Percentiles rank a stretch among this genome's conserved stretches.
Evolutionary conservation across 495 filamentous ascomycete species (phyloP).

Genomic region (Talaromyces liani): DNA sequence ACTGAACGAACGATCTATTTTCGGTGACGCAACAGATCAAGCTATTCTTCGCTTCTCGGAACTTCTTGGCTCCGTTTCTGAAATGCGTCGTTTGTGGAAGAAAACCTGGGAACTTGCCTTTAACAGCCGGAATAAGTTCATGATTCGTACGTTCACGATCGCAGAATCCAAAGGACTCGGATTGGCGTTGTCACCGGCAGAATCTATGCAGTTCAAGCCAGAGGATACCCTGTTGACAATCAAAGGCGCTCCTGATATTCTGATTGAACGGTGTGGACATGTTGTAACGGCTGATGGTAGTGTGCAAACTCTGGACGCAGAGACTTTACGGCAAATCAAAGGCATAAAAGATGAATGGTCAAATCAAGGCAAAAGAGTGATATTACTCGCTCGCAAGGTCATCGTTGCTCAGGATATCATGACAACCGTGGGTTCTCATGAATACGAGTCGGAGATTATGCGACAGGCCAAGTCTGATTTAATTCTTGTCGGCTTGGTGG

Average conservation of each 20-base stretch:
- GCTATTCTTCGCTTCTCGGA: slow-evolving; percentile 63
- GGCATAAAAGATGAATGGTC: slow-evolving; percentile 35
- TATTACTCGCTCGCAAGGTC: slow-evolving; percentile 37
- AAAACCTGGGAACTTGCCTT: slow-evolving; percentile 62
- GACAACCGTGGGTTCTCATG: slow-evolving; percentile 23
- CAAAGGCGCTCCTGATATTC: slow-evolving; percentile 47
- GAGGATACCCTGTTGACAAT: slow-evolving; percentile 25
- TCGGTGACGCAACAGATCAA: slow-evolving; percentile 67
- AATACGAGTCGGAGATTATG: slow-evolving; percentile 38
- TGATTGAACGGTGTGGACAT: slow-evolving; percentile 35
- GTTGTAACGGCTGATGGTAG: slow-evolving; percentile 24
- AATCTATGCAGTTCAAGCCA: slow-evolving; percentile 4
- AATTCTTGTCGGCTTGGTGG: slow-evolving; percentile 42
- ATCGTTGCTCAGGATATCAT: slow-evolving; percentile 13
- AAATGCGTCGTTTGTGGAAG: slow-evolving; percentile 35
- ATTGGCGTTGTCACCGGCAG: slow-evolving; percentile 6
- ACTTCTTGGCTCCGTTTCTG: slow-evolving; percentile 41
- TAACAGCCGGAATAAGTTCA: slow-evolving; percentile 72
- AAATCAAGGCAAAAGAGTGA: slow-evolving; percentile 42
- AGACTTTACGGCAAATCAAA: slow-evolving; percentile 25
- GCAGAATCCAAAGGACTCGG: slow-evolving; percentile 1
- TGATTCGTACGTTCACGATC: slow-evolving; percentile 16
- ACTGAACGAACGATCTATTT: slow-evolving; percentile 47
- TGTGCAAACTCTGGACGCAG: slow-evolving; percentile 25
- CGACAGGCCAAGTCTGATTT: slow-evolving; percentile 29